phyloP scores from a whole-genome alignment of 345 rosid species.

The Noccaea bulbosa region DNA sequence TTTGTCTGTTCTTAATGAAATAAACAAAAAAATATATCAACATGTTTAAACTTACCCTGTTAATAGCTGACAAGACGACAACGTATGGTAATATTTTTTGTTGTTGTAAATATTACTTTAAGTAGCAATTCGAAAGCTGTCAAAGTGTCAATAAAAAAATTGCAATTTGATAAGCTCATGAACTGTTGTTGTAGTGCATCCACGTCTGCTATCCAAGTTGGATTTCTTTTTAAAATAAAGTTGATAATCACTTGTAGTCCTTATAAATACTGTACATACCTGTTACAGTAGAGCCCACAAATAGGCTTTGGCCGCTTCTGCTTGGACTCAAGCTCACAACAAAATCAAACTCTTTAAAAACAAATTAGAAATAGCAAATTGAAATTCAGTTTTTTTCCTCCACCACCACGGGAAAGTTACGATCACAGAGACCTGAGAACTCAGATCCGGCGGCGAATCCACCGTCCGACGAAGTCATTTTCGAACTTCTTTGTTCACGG shows the following conservation, averaged over 20 bases:
- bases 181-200: slow-evolving; percentile 17
- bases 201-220: slow-evolving; percentile 40
- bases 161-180: slow-evolving; percentile 12
- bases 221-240: slow-evolving; percentile 16
- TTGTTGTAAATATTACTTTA: too few relatives aligned
- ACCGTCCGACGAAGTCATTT: background rate
- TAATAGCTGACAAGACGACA: background rate
- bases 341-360: slow-evolving; percentile 19
- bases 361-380: background rate
- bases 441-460: slow-evolving; percentile 34
- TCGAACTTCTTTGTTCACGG: background rate
- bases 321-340: slow-evolving; percentile 33
- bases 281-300: slow-evolving; percentile 32
- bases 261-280: background rate
- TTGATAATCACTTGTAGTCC: background rate
- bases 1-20: too few relatives aligned
- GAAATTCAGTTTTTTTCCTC: slow-evolving; percentile 27
- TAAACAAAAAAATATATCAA: too few relatives aligned
- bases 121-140: too few relatives aligned
- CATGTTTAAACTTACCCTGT: too few relatives aligned
- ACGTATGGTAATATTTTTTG: background rate
- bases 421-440: slow-evolving; percentile 14
- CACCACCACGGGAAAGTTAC: slow-evolving; percentile 30
- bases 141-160: too few relatives aligned
- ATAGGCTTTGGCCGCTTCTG: slow-evolving; percentile 14